Percentiles rank a stretch among this genome's conserved stretches.
Conservation (phyloP, 148 eudicot genomes). For the Cornus kousa region DNA sequence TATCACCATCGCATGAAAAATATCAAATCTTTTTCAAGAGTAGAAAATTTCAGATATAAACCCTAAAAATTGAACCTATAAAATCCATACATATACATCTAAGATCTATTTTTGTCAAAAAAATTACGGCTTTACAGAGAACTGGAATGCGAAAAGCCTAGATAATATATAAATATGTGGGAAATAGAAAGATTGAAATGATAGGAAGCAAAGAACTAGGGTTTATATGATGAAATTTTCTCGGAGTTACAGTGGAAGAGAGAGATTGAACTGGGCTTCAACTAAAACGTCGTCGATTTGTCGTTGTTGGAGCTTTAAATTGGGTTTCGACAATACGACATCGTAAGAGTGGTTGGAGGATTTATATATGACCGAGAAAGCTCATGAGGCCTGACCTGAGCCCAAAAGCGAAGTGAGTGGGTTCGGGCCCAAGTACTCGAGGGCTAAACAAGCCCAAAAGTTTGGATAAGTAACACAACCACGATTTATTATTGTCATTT, state of each 20-base stretch:
- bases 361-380: too few relatives aligned
- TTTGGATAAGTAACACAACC: too few relatives aligned
- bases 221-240: not conserved
- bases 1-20: not conserved
- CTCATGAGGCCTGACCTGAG: too few relatives aligned
- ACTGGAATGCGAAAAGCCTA: not conserved
- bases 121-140: conserved; percentile 25
- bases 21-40: not conserved
- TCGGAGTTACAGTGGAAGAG: not conserved
- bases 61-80: conserved; percentile 5
- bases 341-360: too few relatives aligned
- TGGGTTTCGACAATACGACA: not conserved
- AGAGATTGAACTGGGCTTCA: not conserved
- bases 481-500: too few relatives aligned
- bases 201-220: not conserved
- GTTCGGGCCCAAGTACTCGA: too few relatives aligned
- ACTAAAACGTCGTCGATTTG: conserved; percentile 7
- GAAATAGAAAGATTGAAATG: too few relatives aligned
- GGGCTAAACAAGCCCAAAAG: too few relatives aligned
- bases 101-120: not conserved
- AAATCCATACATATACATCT: not conserved
- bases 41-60: conserved; percentile 1
- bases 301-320: too few relatives aligned
- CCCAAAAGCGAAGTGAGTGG: too few relatives aligned
- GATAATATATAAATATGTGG: too few relatives aligned